Conservation (phyloP, 2,329 filamentous ascomycete genomes). For the Didymellaceae sp. region DNA sequence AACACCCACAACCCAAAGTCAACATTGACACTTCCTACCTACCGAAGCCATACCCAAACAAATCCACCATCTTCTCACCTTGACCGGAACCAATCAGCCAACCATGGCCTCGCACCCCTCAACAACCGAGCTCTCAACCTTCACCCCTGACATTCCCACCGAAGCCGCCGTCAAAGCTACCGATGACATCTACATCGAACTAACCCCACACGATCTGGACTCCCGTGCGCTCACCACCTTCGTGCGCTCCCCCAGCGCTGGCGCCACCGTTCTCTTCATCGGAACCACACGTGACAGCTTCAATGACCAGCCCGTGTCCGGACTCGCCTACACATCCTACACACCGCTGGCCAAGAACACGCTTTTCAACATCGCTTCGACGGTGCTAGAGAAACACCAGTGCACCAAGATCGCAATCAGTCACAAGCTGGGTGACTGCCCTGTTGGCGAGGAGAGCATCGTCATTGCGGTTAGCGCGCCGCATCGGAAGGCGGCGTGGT, state of each 20-base stretch:
- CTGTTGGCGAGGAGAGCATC: constrained; percentile 92
- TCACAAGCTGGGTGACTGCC: constrained; percentile 84
- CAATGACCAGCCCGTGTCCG: constrained; percentile 71
- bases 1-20: too few species aligned
- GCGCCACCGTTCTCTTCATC: constrained; percentile 44
- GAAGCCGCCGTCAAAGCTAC: constrained; percentile 37
- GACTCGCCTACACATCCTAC: constrained; percentile 79
- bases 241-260: constrained; percentile 63
- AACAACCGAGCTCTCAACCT: constrained; percentile 35
- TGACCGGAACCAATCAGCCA: too few species aligned
- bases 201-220: constrained; percentile 70
- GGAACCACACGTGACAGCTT: constrained; percentile 82
- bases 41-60: not conserved
- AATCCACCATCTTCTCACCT: too few species aligned
- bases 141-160: constrained; percentile 37
- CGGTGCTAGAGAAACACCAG: constrained; percentile 65
- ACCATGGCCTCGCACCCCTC: constrained; percentile 14
- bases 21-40: not conserved
- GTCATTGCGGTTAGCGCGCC: constrained; percentile 83
- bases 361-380: constrained; percentile 68
- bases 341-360: constrained; percentile 71
- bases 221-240: constrained; percentile 64
- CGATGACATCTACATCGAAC: constrained; percentile 66
- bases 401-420: constrained; percentile 79
- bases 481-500: constrained; percentile 86